Percentiles rank a stretch among this genome's conserved stretches.
phyloP scores from a whole-genome alignment of 1,284 basidiomycete genomes.

The Moesziomyces globuligerus region DNA sequence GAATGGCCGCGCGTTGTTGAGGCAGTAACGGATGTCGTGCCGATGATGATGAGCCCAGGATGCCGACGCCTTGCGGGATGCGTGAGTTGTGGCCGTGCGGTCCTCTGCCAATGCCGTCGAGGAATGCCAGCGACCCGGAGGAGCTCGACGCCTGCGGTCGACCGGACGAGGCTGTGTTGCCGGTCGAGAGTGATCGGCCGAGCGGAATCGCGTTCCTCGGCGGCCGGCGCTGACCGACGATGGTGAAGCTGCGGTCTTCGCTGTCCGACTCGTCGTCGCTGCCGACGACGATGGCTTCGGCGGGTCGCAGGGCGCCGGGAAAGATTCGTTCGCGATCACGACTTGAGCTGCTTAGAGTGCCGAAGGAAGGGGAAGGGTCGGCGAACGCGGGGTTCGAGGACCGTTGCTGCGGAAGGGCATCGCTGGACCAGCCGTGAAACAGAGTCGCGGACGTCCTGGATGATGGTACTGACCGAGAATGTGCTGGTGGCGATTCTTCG shows the following conservation, averaged over 20 bases:
- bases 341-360: neutral
- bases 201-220: slow-evolving; percentile 8
- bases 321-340: neutral
- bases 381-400: neutral
- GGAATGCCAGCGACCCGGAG: slow-evolving; percentile 18
- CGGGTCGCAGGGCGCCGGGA: neutral
- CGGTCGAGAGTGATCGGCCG: slow-evolving; percentile 8
- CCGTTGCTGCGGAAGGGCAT: neutral
- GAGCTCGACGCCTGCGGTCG: slow-evolving; percentile 3
- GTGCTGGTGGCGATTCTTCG: slow-evolving; percentile 49
- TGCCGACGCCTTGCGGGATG: slow-evolving; percentile 20
- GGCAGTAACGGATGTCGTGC: slow-evolving; percentile 20
- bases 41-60: slow-evolving; percentile 15
- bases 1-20: slow-evolving; percentile 23
- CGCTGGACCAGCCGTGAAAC: slow-evolving; percentile 20
- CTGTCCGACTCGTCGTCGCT: slow-evolving; percentile 37
- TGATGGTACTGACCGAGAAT: slow-evolving; percentile 5
- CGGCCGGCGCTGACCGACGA: slow-evolving; percentile 22
- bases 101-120: slow-evolving; percentile 35
- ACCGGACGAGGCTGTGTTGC: slow-evolving; percentile 1
- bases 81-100: slow-evolving; percentile 27
- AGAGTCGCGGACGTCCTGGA: slow-evolving; percentile 11
- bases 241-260: slow-evolving; percentile 35
- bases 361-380: slow-evolving; percentile 1
- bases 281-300: slow-evolving; percentile 26